phyloP scores from a whole-genome alignment of 225 moss, liverwort and hornwort genomes.

The Asterella californica region DNA sequence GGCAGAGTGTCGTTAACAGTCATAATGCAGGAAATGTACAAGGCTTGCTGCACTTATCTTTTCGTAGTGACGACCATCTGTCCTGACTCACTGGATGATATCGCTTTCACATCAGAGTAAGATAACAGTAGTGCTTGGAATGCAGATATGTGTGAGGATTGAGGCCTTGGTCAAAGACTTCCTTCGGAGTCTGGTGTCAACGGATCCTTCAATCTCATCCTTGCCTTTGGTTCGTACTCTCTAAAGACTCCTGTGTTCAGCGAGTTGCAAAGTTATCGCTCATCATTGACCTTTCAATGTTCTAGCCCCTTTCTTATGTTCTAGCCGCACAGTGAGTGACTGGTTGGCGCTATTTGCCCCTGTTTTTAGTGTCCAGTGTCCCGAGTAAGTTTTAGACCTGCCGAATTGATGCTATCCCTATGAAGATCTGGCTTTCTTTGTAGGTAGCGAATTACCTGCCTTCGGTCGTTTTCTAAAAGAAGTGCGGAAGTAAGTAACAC shows the following conservation, averaged over 20 bases:
- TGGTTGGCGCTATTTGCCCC: not conserved
- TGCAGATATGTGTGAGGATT: conserved; percentile 75
- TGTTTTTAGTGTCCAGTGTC: not conserved
- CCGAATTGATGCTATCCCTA: not conserved
- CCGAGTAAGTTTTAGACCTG: not conserved
- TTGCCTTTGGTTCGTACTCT: conserved; percentile 51
- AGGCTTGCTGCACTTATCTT: no score
- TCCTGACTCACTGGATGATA: not conserved
- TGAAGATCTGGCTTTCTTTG: not conserved
- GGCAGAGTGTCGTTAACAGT: no score
- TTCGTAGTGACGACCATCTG: no score
- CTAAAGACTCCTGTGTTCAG: not conserved
- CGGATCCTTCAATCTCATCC: conserved; percentile 50
- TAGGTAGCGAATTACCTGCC: not conserved
- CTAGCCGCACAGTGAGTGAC: not conserved
- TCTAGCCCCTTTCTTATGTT: not conserved
- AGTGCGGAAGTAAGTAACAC: not conserved
- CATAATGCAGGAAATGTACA: no score
- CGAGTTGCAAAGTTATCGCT: not conserved
- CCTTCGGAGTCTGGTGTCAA: conserved; percentile 53
- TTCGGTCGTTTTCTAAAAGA: not conserved
- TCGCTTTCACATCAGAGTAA: not conserved
- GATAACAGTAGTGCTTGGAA: conserved; percentile 1
- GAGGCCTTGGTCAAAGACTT: conserved; percentile 62
- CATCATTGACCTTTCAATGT: not conserved